Base-by-base conservation (phyloP, 371 early-diverging fungal species). In the Coemansia sp. region DNA sequence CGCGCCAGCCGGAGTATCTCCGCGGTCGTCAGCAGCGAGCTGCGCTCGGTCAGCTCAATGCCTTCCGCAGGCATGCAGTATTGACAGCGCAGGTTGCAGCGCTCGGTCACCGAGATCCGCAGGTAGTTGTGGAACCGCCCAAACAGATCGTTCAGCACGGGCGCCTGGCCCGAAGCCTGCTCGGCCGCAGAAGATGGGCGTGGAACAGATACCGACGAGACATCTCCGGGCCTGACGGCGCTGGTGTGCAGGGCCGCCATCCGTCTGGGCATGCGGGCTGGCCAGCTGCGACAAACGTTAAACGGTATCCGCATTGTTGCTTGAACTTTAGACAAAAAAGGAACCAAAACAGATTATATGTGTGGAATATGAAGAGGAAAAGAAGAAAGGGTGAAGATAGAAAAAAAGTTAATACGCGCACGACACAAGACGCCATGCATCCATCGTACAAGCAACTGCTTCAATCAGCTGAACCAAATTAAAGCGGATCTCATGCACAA, bases 21-120 rank as follows among this genome's bases (percentile, higher is more conserved):
- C 10, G 81, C 79, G 2, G 88, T 86, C 6, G 86, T 86, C 59
- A 96, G 73, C 31, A 96, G 78, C 39, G 88, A 65, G 20, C 83
- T 77, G 26, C 76, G 70, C 0, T 93, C 90, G 0, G 93, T 86
- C 7, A 96, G 79, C 5, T 84, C 83, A 0, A 95, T 84, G 5
- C 97, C 97, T 62, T 93, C 93, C 41, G 85, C 93, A 5, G 95
- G 96, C 97, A 96, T 96, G 77, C 97, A 96, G 78, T 96, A 96
- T 0, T 92, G 87, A 88, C 95, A 96, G 70, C 97, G 82, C 55
- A 96, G 81, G 68, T 96, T 96, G 80, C 97, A 96, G 36, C 86
- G 82, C 71, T 96, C 97, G 3, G 96, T 95, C 13, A 96, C 70
- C 1, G 94, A 93, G 39, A 96, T 93, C 14, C 97, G 88, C 58